A percentile compares a stretch with the other conserved stretches of the same genome.
Evolutionary conservation across 148 eudicot species (phyloP).

Genomic region (Dianthus caryophyllus): DNA sequence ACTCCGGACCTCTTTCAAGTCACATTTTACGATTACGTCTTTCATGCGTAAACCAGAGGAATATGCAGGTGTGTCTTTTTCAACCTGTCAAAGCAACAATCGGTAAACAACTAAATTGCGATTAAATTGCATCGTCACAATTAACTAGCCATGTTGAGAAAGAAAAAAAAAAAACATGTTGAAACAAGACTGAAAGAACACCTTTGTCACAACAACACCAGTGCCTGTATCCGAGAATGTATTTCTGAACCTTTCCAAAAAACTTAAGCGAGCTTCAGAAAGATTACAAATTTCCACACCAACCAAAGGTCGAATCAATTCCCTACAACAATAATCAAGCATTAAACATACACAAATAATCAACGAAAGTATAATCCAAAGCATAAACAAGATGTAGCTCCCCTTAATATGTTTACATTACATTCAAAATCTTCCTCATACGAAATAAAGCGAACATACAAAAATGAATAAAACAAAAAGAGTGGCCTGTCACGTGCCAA

Average conservation of each 20-base stretch:
- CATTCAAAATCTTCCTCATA: not conserved
- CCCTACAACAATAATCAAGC: not conserved
- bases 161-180: not conserved
- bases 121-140: too few relatives aligned
- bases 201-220: not conserved
- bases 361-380: not conserved
- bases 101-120: not conserved
- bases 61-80: slow-evolving; percentile 7
- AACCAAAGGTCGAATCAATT: slow-evolving; percentile 5
- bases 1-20: not conserved
- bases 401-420: too few relatives aligned
- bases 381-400: not conserved
- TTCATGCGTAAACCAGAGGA: not conserved
- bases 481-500: too few relatives aligned
- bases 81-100: not conserved
- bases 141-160: too few relatives aligned
- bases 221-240: not conserved
- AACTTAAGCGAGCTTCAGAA: not conserved
- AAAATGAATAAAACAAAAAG: too few relatives aligned
- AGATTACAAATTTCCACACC: slow-evolving; percentile 7
- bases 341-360: not conserved
- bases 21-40: slow-evolving; percentile 8
- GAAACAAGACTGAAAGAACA: not conserved
- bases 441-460: not conserved
- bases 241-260: not conserved